Evolutionary conservation across 176 grass and related monocot species (phyloP).

Genomic region (Guadua angustifolia): DNA sequence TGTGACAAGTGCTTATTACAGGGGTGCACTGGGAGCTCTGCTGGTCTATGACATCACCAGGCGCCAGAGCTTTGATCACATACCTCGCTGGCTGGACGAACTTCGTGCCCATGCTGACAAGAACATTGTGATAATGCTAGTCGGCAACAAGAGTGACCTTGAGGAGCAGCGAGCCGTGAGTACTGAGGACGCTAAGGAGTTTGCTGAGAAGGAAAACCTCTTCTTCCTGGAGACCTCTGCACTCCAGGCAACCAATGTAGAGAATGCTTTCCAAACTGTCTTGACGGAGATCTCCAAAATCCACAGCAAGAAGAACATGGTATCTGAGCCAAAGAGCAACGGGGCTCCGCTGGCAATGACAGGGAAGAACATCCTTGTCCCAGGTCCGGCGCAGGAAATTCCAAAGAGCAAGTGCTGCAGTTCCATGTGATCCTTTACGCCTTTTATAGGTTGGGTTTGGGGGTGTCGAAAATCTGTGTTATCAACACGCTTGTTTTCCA

Average conservation of each 20-base stretch:
- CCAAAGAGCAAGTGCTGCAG: conserved; percentile 62
- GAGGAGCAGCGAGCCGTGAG: conserved; percentile 63
- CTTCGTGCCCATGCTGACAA: conserved; percentile 72
- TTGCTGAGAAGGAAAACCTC: conserved; percentile 74
- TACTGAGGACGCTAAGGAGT: conserved; percentile 70
- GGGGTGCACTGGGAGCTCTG: conserved; percentile 67
- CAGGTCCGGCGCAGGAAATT: conserved; percentile 66
- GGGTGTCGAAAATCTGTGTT: background rate
- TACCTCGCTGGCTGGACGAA: conserved; percentile 78
- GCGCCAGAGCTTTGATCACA: conserved; percentile 83
- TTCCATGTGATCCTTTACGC: conserved; percentile 28
- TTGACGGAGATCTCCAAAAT: conserved; percentile 78
- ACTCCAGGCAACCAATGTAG: conserved; percentile 65
- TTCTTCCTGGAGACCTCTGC: conserved; percentile 83
- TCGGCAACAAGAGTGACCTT: conserved; percentile 77
- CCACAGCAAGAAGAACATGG: conserved; percentile 66
- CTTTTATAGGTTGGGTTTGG: background rate
- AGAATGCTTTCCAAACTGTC: conserved; percentile 68
- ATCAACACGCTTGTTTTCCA: conserved; percentile 25
- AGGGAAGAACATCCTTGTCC: conserved; percentile 63
- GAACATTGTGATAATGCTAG: conserved; percentile 85
- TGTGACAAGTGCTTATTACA: conserved; percentile 81
- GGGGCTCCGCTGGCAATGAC: conserved; percentile 41
- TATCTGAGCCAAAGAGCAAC: conserved; percentile 46
- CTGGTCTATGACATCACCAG: conserved; percentile 84